A percentile compares a stretch with the other conserved stretches of the same genome.
These are phyloP conservation scores for Phyllachora maydis DNA, from an alignment of 2,329 filamentous ascomycete species.

Conservation along the genomic window DNA sequence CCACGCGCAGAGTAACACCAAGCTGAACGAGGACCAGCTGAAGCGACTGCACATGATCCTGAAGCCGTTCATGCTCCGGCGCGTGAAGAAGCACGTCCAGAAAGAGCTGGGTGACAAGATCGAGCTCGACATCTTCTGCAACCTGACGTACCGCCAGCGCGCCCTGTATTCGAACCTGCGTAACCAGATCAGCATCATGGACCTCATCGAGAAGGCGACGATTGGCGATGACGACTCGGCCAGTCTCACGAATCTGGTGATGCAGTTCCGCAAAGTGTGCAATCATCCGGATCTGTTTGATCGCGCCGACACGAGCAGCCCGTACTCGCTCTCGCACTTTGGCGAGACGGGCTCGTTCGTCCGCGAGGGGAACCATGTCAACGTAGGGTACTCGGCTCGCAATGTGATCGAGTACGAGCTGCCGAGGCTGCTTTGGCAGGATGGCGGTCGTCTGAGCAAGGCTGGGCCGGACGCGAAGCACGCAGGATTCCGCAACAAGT, in stretches of 20 bases:
- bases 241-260: slow-evolving; percentile 95
- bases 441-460: slow-evolving; percentile 56
- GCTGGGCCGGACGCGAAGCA: slow-evolving; percentile 50
- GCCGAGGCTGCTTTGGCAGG: slow-evolving; percentile 64
- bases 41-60: slow-evolving; percentile 96
- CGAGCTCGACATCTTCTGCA: slow-evolving; percentile 86
- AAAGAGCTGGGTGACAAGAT: slow-evolving; percentile 99
- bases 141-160: slow-evolving; percentile 87
- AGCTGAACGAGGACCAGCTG: slow-evolving; percentile 94
- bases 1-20: slow-evolving; percentile 97
- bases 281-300: slow-evolving; percentile 97
- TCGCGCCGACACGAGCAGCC: slow-evolving; percentile 75
- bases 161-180: slow-evolving; percentile 83
- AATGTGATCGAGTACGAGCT: slow-evolving; percentile 71
- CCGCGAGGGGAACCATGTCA: slow-evolving; percentile 62
- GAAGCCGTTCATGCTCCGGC: slow-evolving; percentile 97
- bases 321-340: slow-evolving; percentile 67
- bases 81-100: slow-evolving; percentile 99
- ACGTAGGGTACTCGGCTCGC: slow-evolving; percentile 72
- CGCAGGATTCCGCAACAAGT: slow-evolving; percentile 65
- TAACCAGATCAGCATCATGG: slow-evolving; percentile 97
- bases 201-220: slow-evolving; percentile 92
- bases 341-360: slow-evolving; percentile 92
- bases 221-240: slow-evolving; percentile 90
- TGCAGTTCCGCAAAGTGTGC: slow-evolving; percentile 99